Evolutionary conservation across 1,284 basidiomycete genomes (phyloP), one percentile per base, ranked within the genome.

Genomic region (Cystobasidium slooffiae): DNA sequence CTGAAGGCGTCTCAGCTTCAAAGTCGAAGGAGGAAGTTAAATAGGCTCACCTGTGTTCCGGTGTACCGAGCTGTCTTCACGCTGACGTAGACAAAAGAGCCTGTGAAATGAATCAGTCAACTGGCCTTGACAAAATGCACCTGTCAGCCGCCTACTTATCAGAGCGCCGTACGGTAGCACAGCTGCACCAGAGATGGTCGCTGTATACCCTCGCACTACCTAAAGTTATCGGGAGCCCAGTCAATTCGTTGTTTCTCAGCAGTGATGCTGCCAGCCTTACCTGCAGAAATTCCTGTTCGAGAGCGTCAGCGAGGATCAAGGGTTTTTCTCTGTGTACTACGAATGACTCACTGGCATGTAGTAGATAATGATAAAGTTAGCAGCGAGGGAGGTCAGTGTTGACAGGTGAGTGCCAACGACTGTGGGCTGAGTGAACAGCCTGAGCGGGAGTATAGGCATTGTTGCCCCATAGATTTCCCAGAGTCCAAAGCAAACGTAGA

Each of bases 401-500:
- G 69, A 20, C 20, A 72, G 3, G 39, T 55, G 69, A 14, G 51
- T 20, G n/a, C 53, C 59, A 8, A 56, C 16, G 24, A 72, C 69
- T 3, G 69, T 64, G 3, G 61, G 39, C 7, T 31, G 39, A 1
- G 24, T 72, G 52, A 72, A 72, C n/a, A 72, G 37, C 14, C 69
- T 58, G 31, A 56, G 46, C 18, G 69, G 69, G 8, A 72, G 7
- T 12, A 72, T 55, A 39, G 69, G 69, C 37, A 72, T 51, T 3
- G 47, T 39, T 37, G 69, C 69, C 6, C 62, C 62, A 16, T 46
- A 53, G 6, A n/a, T 20, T 43, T 72, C 69, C 69, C 69, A 72
- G n/a, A 64, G 14, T 16, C 31, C 51, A n/a, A 72, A 65, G 12
- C 41, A 12, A n/a, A 56, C 22, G 49, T 14, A 72, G 6, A 31